Percentiles rank a stretch among this genome's conserved stretches.
These are phyloP conservation scores for Backusella psychrophila DNA, from an alignment of 192 early-diverging fungal species.

Conservation along the genomic window DNA sequence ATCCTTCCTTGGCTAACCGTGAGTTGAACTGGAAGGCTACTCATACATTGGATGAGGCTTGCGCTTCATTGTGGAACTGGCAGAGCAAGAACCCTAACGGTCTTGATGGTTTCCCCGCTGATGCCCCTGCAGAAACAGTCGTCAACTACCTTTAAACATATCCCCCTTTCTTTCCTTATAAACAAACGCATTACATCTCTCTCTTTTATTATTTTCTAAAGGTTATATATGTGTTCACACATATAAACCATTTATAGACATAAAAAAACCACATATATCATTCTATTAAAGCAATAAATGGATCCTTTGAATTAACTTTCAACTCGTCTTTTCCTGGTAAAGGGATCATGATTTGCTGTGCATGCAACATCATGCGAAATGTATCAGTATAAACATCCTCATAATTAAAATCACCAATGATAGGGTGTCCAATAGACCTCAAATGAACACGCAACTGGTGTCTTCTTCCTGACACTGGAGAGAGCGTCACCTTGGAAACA, in stretches of 20 bases:
- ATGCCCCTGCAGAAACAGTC: constrained; percentile 27
- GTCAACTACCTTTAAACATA: constrained; percentile 22
- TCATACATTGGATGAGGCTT: constrained; percentile 59
- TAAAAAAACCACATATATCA: neutral
- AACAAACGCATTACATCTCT: neutral
- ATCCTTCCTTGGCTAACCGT: constrained; percentile 60
- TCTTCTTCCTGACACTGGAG: constrained; percentile 33
- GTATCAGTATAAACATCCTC: constrained; percentile 37
- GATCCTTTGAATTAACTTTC: neutral
- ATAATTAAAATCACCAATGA: constrained; percentile 44
- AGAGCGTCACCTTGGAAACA: constrained; percentile 26
- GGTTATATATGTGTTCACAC: neutral
- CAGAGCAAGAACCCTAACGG: constrained; percentile 69
- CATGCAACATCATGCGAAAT: constrained; percentile 46
- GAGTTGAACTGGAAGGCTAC: constrained; percentile 68
- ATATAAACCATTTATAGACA: constrained; percentile 4
- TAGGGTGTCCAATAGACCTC: constrained; percentile 35
- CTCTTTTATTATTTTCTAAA: neutral
- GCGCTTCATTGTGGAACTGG: constrained; percentile 71
- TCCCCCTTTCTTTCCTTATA: neutral
- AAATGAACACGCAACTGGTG: constrained; percentile 41
- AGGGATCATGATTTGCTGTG: constrained; percentile 32
- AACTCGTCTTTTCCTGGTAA: neutral
- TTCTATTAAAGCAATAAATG: constrained; percentile 6
- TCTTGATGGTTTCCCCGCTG: constrained; percentile 36